Conservation (phyloP, 495 filamentous ascomycete species). For the Aspergillus sclerotioniger region DNA sequence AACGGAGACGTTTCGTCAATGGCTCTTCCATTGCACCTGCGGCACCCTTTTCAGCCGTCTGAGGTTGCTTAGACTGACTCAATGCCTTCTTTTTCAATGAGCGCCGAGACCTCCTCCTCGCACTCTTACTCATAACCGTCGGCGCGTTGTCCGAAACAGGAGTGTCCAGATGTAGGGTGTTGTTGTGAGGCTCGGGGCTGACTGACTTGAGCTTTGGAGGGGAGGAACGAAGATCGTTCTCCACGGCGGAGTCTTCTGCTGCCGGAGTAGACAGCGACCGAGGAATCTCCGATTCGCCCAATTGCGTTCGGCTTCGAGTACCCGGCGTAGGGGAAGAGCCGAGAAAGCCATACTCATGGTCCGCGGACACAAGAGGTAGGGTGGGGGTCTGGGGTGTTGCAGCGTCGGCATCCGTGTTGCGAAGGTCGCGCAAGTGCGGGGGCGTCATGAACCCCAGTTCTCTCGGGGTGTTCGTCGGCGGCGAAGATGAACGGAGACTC, state of each 20-base stretch:
- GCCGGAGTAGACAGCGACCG: slow-evolving; percentile 19
- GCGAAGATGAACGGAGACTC: slow-evolving; percentile 62
- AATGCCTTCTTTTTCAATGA: slow-evolving; percentile 6
- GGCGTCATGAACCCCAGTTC: slow-evolving; percentile 39
- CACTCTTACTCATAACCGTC: slow-evolving; percentile 18
- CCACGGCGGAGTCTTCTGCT: slow-evolving; percentile 16
- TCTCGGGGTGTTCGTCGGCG: slow-evolving; percentile 26
- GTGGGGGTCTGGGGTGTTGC: slow-evolving; percentile 49
- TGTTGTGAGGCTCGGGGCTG: slow-evolving; percentile 25
- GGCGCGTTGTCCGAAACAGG: background rate
- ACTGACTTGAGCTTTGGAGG: slow-evolving; percentile 34
- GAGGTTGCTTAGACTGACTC: background rate
- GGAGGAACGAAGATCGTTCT: slow-evolving; percentile 39
- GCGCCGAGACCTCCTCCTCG: slow-evolving; percentile 15
- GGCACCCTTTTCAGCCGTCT: slow-evolving; percentile 7
- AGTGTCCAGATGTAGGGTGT: background rate
- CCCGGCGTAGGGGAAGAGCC: slow-evolving; percentile 80
- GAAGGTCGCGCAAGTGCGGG: slow-evolving; percentile 30
- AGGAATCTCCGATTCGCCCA: slow-evolving; percentile 18
- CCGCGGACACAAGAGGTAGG: slow-evolving; percentile 34
- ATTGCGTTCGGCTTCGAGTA: slow-evolving; percentile 39
- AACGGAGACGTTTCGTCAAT: slow-evolving; percentile 31
- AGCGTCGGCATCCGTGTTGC: slow-evolving; percentile 17
- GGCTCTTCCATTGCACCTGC: slow-evolving; percentile 19
- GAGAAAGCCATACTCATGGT: slow-evolving; percentile 61